phyloP scores from a whole-genome alignment of 345 rosid genomes.

The Toxicodendron radicans region DNA sequence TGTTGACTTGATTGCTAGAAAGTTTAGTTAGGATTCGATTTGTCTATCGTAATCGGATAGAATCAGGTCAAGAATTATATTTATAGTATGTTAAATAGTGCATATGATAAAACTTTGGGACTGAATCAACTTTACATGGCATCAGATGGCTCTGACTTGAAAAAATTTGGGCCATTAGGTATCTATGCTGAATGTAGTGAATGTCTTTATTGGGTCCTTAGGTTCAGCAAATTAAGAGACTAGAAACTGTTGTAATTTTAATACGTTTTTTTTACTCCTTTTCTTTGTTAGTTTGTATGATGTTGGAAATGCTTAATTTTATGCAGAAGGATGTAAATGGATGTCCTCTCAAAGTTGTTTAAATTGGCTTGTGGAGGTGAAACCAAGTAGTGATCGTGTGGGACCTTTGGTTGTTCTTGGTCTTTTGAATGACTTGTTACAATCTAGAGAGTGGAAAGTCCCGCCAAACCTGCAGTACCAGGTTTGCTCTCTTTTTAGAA shows the following conservation, averaged over 20 bases:
- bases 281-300: neutral
- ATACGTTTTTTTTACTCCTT: neutral
- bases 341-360: conserved; percentile 59
- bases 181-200: neutral
- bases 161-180: neutral
- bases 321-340: conserved; percentile 69
- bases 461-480: conserved; percentile 51
- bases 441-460: conserved; percentile 35
- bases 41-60: neutral
- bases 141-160: neutral
- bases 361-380: conserved; percentile 48
- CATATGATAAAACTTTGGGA: neutral
- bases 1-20: neutral
- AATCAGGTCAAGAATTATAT: neutral
- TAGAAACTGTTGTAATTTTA: neutral
- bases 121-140: neutral
- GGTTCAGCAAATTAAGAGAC: neutral
- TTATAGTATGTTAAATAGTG: neutral
- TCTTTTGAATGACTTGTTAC: conserved; percentile 44
- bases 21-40: neutral
- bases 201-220: conserved; percentile 6
- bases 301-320: conserved; percentile 7
- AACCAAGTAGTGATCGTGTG: conserved; percentile 60
- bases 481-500: conserved; percentile 39
- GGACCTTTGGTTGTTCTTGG: conserved; percentile 59